Percentiles rank a stretch among this genome's conserved stretches.
Evolutionary conservation across 106 monocot genomes (phyloP).

Genomic region (Dactylorhiza incarnata): DNA sequence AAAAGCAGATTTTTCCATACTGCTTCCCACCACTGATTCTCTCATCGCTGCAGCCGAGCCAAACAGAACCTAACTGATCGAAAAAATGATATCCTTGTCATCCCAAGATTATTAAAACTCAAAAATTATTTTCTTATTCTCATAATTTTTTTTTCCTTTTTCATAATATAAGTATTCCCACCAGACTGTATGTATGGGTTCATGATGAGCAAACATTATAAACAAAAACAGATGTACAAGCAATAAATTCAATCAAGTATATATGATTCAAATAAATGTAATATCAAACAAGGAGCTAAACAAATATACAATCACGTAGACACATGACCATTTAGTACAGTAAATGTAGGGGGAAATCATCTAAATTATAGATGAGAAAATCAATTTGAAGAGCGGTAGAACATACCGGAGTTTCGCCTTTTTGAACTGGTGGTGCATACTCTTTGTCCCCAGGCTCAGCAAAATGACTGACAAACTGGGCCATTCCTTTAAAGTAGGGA

Average conservation of each 20-base stretch:
- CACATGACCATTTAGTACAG: neutral
- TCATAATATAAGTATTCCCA: too few relatives aligned
- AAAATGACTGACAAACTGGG: conserved; percentile 70
- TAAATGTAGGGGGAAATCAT: neutral
- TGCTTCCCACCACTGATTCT: too few relatives aligned
- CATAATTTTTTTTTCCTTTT: too few relatives aligned
- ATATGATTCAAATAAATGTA: neutral
- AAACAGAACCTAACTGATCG: too few relatives aligned
- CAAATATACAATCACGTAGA: neutral
- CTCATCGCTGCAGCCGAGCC: too few relatives aligned
- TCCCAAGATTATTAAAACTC: too few relatives aligned
- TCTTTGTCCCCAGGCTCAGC: conserved; percentile 81
- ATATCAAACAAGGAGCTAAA: neutral
- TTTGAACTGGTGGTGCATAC: conserved; percentile 72
- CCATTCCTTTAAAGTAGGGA: conserved; percentile 47
- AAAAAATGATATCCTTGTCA: too few relatives aligned
- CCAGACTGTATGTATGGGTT: neutral
- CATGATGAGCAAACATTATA: neutral
- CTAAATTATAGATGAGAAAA: neutral
- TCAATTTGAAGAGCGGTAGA: neutral
- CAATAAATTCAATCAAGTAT: neutral
- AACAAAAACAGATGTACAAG: neutral
- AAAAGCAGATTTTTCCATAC: too few relatives aligned
- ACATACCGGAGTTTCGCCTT: conserved; percentile 74
- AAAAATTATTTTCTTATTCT: too few relatives aligned